Evolutionary conservation across 441 rosid genomes (phyloP), one percentile per base, ranked within the genome.

Genomic region (Theobroma grandiflorum): DNA sequence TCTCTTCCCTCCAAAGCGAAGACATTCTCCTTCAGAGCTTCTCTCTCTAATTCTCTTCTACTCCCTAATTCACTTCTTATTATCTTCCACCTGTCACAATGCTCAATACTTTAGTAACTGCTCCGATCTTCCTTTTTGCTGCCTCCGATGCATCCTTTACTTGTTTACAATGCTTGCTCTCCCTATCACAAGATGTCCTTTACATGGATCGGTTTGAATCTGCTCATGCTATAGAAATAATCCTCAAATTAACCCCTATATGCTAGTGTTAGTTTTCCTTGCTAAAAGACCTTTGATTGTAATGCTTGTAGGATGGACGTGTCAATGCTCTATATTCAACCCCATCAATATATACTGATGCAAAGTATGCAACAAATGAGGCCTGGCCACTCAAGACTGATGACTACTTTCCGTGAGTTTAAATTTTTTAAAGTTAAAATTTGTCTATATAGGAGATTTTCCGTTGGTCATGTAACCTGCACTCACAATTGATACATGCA

Each of bases 261-360:
- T 74, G 66, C 20, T 65, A 11, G 49, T 59, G 22, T 55, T 73
- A n/a, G 18, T 69, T 69, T 78, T 67, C 53, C 42, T 76, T 35
- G 79, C 66, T 70, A 59, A 64, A 22, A 59, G 55, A 31, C 40
- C 5, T 8, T n/a, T 66, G 72, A 72, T 74, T 83, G 37, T 10
- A 58, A 79, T 81, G 42, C 49, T 71, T 40, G 26, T 72, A 89
- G 92, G 92, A 89, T 81, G 92, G 92, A 31, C 92, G 90, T 42
- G 90, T 89, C 22, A 87, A 89, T 79, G 90, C 90, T 38, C 75
- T 89, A 42, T 89, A 89, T 68, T 89, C 92, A 15, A 87, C 90
- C 57, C 92, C 90, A 26, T 86, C 92, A 2, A 86, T 89, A 72
- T 89, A 89, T 53, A 86, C 89, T 1, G 90, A 89, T 81, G 92